Base-by-base conservation (phyloP, 768 basidiomycete genomes). In the Suillus subluteus region DNA sequence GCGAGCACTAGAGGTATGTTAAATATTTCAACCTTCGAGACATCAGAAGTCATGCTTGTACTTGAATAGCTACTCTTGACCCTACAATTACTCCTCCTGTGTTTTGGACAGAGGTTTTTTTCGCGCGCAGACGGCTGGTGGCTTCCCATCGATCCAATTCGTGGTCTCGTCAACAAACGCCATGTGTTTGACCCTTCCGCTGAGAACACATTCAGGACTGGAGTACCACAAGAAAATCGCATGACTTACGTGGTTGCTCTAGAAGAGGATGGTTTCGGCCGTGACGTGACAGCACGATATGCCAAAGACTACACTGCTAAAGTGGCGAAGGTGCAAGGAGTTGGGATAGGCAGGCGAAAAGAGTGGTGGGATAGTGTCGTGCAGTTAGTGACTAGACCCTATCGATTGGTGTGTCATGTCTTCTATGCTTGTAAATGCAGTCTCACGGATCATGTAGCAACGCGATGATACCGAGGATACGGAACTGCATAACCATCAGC, bases 61-160 rank as follows among this genome's bases (percentile, higher is more conserved):
- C 73, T 73, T 72, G 69, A 26, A 11, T 67, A 77, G 77, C 69
- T 62, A 68, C 74, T 2, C 69, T 64, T 38, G 86, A 92, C 77
- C 90, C 90, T 62, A 80, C 79, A 44, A 82, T 69, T 62, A 88
- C 88, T 12, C 90, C 95, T 4, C 96, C 97, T 1, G 90, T 96
- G 4, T 94, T 96, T 77, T 99, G 98, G 98, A 94, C 92, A 0
- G 98, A 99, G 78, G 94, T 98, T 0, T 99, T 26, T 96, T 79
- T 96, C 95, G 9, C 89, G 94, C 26, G 88, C 96, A 8, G 95
- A 98, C 79, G 87, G 85, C 16, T 88, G 90, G 43, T 99, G 98
- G 98, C 80, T 99, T 16, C 90, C 96, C 0, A 90, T 99, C 46
- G 98, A 99, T 78, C 94, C 95, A 9, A 85, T 95, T 41, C 89